Conservation (phyloP, 768 basidiomycete species). For the Tylopilus sp. region DNA sequence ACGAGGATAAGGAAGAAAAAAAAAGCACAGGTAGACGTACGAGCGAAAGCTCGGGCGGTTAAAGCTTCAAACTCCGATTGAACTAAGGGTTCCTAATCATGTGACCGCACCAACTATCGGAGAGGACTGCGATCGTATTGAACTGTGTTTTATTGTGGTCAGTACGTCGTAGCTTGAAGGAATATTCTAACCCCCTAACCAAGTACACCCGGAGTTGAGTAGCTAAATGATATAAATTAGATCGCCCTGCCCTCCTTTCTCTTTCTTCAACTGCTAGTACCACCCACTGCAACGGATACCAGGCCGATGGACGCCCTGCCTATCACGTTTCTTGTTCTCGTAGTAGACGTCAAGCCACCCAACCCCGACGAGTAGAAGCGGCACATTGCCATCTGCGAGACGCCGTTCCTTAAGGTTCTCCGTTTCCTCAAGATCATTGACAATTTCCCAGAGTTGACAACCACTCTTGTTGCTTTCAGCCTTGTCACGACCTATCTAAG, state of each 20-base stretch:
- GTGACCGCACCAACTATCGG: too few species aligned
- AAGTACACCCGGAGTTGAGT: conserved; percentile 5
- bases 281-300: conserved; percentile 10
- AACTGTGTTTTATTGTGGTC: too few species aligned
- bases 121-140: too few species aligned
- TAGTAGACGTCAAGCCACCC: not conserved
- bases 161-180: too few species aligned
- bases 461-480: conserved; percentile 15
- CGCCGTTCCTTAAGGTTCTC: conserved; percentile 13
- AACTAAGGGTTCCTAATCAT: conserved; percentile 9
- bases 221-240: conserved; percentile 2
- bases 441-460: not conserved
- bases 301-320: not conserved
- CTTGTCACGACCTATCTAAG: conserved; percentile 7
- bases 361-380: accelerated
- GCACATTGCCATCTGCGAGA: too few species aligned
- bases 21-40: conserved; percentile 8
- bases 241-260: conserved; percentile 2
- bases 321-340: conserved; percentile 13
- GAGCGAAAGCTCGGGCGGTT: conserved; percentile 8
- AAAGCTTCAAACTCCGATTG: conserved; percentile 19
- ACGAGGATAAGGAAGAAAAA: conserved; percentile 1
- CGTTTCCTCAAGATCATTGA: conserved; percentile 2
- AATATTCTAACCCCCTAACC: too few species aligned
- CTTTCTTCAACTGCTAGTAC: conserved; percentile 7